A percentile compares a stretch with the other conserved stretches of the same genome.
Evolutionary conservation across 192 early-diverging fungal genomes (phyloP).

Genomic region (Backusella circina): DNA sequence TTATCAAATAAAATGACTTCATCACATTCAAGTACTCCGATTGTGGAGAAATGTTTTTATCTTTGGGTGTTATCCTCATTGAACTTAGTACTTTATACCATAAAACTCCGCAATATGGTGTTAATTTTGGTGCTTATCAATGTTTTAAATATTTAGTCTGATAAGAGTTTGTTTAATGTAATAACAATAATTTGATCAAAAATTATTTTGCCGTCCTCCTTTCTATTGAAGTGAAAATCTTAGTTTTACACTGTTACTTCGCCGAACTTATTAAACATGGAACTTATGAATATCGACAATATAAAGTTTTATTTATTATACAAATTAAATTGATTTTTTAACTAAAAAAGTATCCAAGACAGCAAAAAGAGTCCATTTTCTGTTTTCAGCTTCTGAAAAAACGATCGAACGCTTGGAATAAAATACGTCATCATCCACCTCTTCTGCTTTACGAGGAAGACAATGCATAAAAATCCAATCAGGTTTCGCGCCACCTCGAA

Average conservation of each 20-base stretch:
- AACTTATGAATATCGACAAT: not conserved
- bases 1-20: not conserved
- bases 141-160: not conserved
- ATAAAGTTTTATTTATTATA: not conserved
- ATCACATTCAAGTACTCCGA: not conserved
- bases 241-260: too few relatives aligned
- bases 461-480: conserved; percentile 99
- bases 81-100: not conserved
- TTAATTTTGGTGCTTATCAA: not conserved
- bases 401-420: conserved; percentile 89
- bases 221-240: too few relatives aligned
- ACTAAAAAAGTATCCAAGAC: conserved; percentile 64
- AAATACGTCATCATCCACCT: conserved; percentile 96
- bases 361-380: conserved; percentile 94
- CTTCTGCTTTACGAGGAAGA: conserved; percentile 91
- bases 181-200: too few relatives aligned
- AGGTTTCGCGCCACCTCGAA: conserved; percentile 67
- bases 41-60: not conserved
- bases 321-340: conserved; percentile 39
- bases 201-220: too few relatives aligned
- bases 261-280: not conserved
- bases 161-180: too few relatives aligned
- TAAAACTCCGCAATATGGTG: not conserved
- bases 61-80: too few relatives aligned
- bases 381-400: conserved; percentile 96